phyloP scores from a whole-genome alignment of 2,329 filamentous ascomycete genomes.

The Microsporum ferrugineum region DNA sequence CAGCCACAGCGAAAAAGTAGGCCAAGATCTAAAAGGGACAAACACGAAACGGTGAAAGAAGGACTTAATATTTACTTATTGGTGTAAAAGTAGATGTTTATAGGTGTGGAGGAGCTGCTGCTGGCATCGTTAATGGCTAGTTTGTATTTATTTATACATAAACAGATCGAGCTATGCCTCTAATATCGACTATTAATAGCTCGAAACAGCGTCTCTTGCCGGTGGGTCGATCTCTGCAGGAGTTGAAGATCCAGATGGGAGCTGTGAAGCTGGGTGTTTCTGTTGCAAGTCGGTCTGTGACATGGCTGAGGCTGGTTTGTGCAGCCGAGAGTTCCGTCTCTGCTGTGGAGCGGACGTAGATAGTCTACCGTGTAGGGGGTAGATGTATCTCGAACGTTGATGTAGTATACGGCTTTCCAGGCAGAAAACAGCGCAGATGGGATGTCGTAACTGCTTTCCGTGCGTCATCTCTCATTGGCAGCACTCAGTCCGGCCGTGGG shows the following conservation, averaged over 20 bases:
- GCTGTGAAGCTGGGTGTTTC: neutral
- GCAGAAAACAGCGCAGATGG: too few species aligned
- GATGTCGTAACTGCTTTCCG: neutral
- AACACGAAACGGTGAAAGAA: neutral
- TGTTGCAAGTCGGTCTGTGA: neutral
- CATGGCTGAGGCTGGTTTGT: neutral
- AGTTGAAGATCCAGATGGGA: neutral
- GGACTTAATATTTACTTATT: too few species aligned
- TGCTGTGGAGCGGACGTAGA: too few species aligned
- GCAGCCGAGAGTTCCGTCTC: neutral
- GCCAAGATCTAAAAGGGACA: neutral
- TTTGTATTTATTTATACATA: neutral
- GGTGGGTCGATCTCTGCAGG: neutral
- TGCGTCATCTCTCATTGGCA: constrained; percentile 64
- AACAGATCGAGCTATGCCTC: neutral
- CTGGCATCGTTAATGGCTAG: neutral
- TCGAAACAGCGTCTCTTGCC: neutral
- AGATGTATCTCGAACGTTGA: too few species aligned
- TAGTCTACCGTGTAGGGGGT: too few species aligned
- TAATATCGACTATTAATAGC: neutral
- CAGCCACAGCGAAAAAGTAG: constrained; percentile 3
- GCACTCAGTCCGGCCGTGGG: constrained; percentile 68
- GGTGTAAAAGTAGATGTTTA: too few species aligned
- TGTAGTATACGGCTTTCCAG: too few species aligned
- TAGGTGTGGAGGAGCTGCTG: neutral